Evolutionary conservation across 2,329 filamentous ascomycete genomes (phyloP).

Genomic region (Pseudogymnoascus sp.): DNA sequence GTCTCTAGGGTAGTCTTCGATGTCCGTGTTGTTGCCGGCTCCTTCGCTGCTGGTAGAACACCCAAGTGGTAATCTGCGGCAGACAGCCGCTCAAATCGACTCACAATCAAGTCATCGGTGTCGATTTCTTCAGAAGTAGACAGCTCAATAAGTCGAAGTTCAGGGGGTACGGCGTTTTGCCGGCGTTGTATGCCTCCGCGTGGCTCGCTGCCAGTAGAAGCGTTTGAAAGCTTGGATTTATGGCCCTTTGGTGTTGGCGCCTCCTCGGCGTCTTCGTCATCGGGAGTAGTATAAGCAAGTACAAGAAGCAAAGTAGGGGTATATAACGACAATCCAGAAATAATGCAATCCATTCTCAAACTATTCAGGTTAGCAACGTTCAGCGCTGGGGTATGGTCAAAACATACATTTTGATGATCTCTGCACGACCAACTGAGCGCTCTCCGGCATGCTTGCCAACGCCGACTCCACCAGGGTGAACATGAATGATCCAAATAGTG

Average conservation of each 20-base stretch:
- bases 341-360: slow-evolving; percentile 92
- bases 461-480: slow-evolving; percentile 66
- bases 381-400: not conserved
- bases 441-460: slow-evolving; percentile 60
- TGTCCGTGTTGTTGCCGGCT: slow-evolving; percentile 48
- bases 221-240: slow-evolving; percentile 32
- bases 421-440: slow-evolving; percentile 67
- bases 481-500: slow-evolving; percentile 90
- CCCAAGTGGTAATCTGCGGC: slow-evolving; percentile 88
- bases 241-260: slow-evolving; percentile 34
- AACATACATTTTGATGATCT: slow-evolving; percentile 85
- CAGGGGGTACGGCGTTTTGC: slow-evolving; percentile 74
- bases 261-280: slow-evolving; percentile 43
- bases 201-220: slow-evolving; percentile 48
- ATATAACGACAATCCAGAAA: slow-evolving; percentile 95
- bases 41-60: slow-evolving; percentile 68
- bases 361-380: slow-evolving; percentile 35
- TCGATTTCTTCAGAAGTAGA: slow-evolving; percentile 75
- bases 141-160: slow-evolving; percentile 85
- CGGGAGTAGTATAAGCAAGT: slow-evolving; percentile 77
- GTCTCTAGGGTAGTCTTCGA: slow-evolving; percentile 70
- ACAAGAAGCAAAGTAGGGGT: slow-evolving; percentile 84
- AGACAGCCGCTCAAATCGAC: slow-evolving; percentile 75
- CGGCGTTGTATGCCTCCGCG: slow-evolving; percentile 60
- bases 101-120: slow-evolving; percentile 77